Evolutionary conservation across 2,329 filamentous ascomycete species (phyloP), one percentile per base, ranked within the genome.

Genomic region (Penicillium sp.): DNA sequence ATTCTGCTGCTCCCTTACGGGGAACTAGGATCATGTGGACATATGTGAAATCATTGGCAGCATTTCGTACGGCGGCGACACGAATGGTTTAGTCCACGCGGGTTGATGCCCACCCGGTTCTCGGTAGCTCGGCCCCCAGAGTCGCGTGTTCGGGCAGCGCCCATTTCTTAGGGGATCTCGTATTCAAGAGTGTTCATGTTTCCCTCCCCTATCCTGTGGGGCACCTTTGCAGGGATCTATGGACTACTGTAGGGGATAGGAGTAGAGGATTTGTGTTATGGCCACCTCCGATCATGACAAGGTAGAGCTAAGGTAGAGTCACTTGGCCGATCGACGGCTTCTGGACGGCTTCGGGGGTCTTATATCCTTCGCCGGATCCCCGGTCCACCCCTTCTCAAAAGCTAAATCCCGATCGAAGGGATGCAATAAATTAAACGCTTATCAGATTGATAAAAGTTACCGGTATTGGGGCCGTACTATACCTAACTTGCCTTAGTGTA

Each of bases 381-480:
- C 3, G 33, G 16, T 5, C 10, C 35, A 38, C 35, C 31, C n/a
- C 9, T 38, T 20, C 35, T 38, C 35, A 36, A 6, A 13, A 38
- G 35, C 35, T 22, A 22, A 38, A 38, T 4, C 35, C 35, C 35
- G 18, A 36, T 20, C 3, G 33, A 38, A 38, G 35, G 31, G 35
- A 1, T 14, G 28, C 16, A 38, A 38, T 13, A 22, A 20, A 38
- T 38, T 38, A 38, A 38, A 38, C 16, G 22, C 39, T 41, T 41
- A 56, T 57, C 55, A 55, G 55, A 57, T 57, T 57, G 55, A 57
- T 55, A 53, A 55, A 43, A 30, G 9, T 42, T 42, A 42, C 45
- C 16, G 28, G 31, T 54, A 53, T 48, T 35, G 40, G 11, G 27
- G 27, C 30, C 31, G 44, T 47, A 50, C 51, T 9, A 38, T 38